Conservation (phyloP, 352 stramenopile species). For the Pythium periplocum region DNA sequence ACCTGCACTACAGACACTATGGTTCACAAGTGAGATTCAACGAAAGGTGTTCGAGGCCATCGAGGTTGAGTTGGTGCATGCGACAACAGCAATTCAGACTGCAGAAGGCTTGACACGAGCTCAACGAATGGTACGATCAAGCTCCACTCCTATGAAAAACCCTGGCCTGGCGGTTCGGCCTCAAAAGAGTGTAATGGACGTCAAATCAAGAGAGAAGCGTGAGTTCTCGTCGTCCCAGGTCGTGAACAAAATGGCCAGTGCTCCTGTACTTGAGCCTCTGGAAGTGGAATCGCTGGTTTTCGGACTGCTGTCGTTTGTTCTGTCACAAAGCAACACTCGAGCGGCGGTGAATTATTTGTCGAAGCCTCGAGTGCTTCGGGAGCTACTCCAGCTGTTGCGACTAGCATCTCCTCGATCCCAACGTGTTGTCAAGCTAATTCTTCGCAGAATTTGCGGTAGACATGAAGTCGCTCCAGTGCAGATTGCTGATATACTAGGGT, state of each 20-base stretch:
- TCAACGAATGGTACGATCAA: conserved; percentile 78
- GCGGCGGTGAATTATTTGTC: conserved; percentile 53
- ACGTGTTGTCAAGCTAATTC: conserved; percentile 75
- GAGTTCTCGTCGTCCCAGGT: background rate
- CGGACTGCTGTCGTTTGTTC: conserved; percentile 66
- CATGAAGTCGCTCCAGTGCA: conserved; percentile 59
- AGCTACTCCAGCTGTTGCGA: conserved; percentile 71
- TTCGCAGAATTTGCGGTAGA: conserved; percentile 66
- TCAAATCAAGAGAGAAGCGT: conserved; percentile 4
- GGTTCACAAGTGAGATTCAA: conserved; percentile 86
- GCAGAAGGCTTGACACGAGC: conserved; percentile 71
- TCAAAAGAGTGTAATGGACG: conserved; percentile 34
- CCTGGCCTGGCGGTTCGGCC: conserved; percentile 33
- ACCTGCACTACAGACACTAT: conserved; percentile 71
- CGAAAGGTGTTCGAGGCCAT: conserved; percentile 84
- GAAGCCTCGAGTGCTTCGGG: conserved; percentile 56
- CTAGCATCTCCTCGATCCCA: conserved; percentile 73
- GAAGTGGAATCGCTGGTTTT: conserved; percentile 79
- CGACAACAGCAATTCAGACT: conserved; percentile 62
- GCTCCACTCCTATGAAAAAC: conserved; percentile 71
- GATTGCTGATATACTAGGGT: conserved; percentile 69
- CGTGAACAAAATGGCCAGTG: too few species aligned
- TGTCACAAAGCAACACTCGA: conserved; percentile 68
- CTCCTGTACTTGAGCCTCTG: conserved; percentile 50
- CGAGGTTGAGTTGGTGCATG: conserved; percentile 71